phyloP scores from a whole-genome alignment of 2,329 filamentous ascomycete genomes.

The Colletotrichum sp. region DNA sequence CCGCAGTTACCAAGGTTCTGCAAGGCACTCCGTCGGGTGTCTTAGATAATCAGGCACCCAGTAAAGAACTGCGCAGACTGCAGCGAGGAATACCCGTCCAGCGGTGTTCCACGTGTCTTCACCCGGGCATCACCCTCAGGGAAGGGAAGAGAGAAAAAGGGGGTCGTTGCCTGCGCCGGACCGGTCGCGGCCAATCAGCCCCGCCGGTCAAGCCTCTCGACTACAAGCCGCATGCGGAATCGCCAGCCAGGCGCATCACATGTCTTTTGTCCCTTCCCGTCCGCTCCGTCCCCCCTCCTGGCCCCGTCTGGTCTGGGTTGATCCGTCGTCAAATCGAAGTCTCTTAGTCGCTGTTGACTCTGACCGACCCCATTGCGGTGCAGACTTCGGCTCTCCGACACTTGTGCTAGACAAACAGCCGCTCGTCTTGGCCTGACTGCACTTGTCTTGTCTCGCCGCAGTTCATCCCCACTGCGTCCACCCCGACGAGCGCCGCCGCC shows the following conservation, averaged over 20 bases:
- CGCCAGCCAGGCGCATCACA: conserved; percentile 11
- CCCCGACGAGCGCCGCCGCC: conserved; percentile 13
- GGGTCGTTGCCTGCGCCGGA: not conserved
- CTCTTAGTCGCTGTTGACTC: not conserved
- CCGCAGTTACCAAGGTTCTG: not conserved
- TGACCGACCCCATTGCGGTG: conserved; percentile 11
- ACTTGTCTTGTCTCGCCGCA: not conserved
- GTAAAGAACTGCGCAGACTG: not conserved
- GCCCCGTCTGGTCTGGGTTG: not conserved
- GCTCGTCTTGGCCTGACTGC: not conserved
- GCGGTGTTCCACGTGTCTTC: conserved; percentile 2
- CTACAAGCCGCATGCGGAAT: conserved; percentile 16
- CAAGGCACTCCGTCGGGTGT: not conserved
- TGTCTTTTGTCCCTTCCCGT: conserved; percentile 11
- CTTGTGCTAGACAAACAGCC: not conserved
- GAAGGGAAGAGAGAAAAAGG: not conserved
- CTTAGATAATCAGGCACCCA: not conserved
- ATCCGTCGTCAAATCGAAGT: not conserved
- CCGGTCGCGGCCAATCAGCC: conserved; percentile 15
- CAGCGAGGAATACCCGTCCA: not conserved
- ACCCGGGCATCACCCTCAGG: not conserved
- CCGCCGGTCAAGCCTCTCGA: conserved; percentile 2
- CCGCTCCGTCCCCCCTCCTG: not conserved
- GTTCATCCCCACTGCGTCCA: not conserved
- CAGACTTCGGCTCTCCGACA: conserved; percentile 9